phyloP scores from a whole-genome alignment of 441 rosid species.

The Populus tomentosa region DNA sequence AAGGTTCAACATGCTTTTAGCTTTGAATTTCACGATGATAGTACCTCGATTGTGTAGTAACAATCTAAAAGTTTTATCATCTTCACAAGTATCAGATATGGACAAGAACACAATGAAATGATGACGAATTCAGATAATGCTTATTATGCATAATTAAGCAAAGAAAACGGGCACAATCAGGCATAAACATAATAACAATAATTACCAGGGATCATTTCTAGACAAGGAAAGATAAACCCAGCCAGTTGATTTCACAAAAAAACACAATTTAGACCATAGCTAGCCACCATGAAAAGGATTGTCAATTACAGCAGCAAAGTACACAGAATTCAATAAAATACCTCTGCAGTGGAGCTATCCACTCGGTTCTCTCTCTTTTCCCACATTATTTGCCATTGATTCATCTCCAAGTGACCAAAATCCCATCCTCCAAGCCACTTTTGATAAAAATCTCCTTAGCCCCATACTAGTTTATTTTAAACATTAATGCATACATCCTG shows the following conservation, averaged over 20 bases:
- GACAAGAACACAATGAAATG: background rate
- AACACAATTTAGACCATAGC: background rate
- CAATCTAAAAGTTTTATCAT: background rate
- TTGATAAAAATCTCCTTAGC: slow-evolving; percentile 17
- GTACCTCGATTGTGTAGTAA: background rate
- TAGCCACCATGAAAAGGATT: background rate
- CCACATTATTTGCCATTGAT: slow-evolving; percentile 42
- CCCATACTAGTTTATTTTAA: slow-evolving; percentile 17
- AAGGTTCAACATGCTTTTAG: background rate
- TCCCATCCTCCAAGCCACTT: slow-evolving; percentile 22
- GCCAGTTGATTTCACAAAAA: slow-evolving; percentile 66
- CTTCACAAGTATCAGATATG: background rate
- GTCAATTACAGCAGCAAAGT: background rate
- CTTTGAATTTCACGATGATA: background rate
- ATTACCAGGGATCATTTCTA: slow-evolving; percentile 72
- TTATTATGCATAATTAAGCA: background rate
- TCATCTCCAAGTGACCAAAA: slow-evolving; percentile 23
- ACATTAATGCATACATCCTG: slow-evolving; percentile 14
- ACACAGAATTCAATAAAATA: slow-evolving; percentile 6
- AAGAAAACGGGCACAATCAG: background rate
- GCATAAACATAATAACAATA: background rate
- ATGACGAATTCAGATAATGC: background rate
- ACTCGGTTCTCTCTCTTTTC: slow-evolving; percentile 40
- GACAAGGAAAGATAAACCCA: slow-evolving; percentile 76
- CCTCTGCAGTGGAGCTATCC: slow-evolving; percentile 38